These are phyloP conservation scores for Leishmania braziliensis DNA, from an alignment of 208 protist genomes.

Conservation along the genomic window DNA sequence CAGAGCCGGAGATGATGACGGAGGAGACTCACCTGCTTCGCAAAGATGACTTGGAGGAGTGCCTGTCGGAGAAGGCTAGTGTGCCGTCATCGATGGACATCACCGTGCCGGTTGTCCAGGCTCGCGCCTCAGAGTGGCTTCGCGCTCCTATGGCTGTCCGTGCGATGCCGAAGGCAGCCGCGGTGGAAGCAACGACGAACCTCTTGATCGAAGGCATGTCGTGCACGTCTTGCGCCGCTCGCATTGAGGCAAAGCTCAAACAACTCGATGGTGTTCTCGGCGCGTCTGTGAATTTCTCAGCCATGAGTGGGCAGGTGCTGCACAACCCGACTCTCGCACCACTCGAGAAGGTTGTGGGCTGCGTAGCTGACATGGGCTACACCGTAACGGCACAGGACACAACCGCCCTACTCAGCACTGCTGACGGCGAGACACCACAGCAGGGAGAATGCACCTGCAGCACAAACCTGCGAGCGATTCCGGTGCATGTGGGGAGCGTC, in stretches of 20 bases:
- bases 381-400: conserved; percentile 33
- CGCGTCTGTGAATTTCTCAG: conserved; percentile 81
- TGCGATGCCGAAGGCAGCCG: background rate
- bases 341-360: conserved; percentile 29
- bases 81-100: background rate
- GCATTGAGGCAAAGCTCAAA: conserved; percentile 71
- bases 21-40: conserved; percentile 29
- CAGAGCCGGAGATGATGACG: conserved; percentile 26
- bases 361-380: conserved; percentile 39
- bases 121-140: background rate
- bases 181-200: conserved; percentile 12
- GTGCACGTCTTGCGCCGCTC: conserved; percentile 91
- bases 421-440: conserved; percentile 12
- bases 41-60: background rate
- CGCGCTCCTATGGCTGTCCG: background rate
- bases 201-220: conserved; percentile 91
- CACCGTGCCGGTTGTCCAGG: background rate
- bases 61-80: background rate
- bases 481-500: conserved; percentile 14
- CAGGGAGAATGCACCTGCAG: conserved; percentile 29
- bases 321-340: conserved; percentile 38
- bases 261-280: conserved; percentile 46
- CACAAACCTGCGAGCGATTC: conserved; percentile 27
- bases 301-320: conserved; percentile 46
- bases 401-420: conserved; percentile 13